These are phyloP conservation scores for Xylaria cubensis DNA, from an alignment of 495 filamentous ascomycete species.

Conservation along the genomic window DNA sequence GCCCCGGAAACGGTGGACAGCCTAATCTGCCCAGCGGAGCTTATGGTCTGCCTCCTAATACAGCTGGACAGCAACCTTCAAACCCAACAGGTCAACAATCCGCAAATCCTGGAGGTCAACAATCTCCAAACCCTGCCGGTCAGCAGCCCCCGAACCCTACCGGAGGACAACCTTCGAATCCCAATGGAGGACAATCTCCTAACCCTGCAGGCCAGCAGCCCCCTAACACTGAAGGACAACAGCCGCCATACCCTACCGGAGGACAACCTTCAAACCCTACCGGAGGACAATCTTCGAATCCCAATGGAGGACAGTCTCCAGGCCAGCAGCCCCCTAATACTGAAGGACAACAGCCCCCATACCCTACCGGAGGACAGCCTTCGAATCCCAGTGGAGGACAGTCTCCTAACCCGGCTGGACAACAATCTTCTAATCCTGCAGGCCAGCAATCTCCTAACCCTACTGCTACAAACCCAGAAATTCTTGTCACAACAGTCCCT, in stretches of 20 bases:
- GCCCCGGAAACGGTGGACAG: slow-evolving; percentile 3
- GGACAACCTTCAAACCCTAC: neutral
- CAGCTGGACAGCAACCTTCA: slow-evolving; percentile 17
- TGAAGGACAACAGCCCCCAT: neutral
- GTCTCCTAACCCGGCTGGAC: neutral
- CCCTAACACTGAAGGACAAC: neutral
- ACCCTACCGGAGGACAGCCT: neutral
- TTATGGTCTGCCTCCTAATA: slow-evolving; percentile 23
- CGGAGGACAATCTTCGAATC: neutral
- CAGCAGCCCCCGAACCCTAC: slow-evolving; percentile 1
- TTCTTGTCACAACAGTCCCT: slow-evolving; percentile 16
- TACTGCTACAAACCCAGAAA: neutral
- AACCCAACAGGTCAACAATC: slow-evolving; percentile 11
- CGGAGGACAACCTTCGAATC: neutral
- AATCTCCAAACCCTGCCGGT: slow-evolving; percentile 1
- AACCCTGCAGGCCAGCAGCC: neutral
- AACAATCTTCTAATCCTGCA: neutral
- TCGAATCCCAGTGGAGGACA: neutral
- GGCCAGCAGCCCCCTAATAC: neutral
- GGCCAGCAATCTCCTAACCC: slow-evolving; percentile 16
- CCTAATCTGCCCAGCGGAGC: slow-evolving; percentile 21
- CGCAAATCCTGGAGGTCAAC: neutral
- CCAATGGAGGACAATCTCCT: neutral
- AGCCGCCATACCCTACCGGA: neutral
- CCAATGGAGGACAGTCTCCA: too few species aligned